A percentile compares a stretch with the other conserved stretches of the same genome.
phyloP scores from a whole-genome alignment of 257 asterid species.

The Capsicum rhomboideum region DNA sequence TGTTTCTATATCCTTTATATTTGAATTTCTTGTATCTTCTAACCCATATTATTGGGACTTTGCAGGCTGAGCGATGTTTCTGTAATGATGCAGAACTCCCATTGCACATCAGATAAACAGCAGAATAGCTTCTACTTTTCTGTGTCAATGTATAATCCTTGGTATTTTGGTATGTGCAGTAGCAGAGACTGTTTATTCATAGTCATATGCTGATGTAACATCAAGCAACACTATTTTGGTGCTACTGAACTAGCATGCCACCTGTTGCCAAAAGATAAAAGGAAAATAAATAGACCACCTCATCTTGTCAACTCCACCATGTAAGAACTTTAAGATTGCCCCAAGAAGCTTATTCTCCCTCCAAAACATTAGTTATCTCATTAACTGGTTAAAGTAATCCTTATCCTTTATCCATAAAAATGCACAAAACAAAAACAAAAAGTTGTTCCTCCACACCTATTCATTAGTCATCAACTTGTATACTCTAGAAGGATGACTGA shows the following conservation, averaged over 20 bases:
- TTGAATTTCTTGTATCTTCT: background rate
- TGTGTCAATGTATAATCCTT: background rate
- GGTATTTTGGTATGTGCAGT: background rate
- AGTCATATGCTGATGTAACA: background rate
- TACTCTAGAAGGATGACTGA: background rate
- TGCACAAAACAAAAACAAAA: background rate
- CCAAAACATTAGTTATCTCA: background rate
- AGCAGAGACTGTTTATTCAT: background rate
- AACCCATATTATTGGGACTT: background rate
- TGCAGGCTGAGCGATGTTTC: background rate
- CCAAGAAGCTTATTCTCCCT: background rate
- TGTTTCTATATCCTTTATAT: background rate
- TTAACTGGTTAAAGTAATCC: background rate
- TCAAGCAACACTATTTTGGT: background rate
- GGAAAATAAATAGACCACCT: background rate
- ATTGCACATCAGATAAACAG: background rate
- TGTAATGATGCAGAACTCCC: background rate
- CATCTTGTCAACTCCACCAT: background rate
- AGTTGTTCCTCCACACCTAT: background rate
- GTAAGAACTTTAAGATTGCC: background rate
- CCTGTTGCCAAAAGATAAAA: background rate
- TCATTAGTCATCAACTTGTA: background rate
- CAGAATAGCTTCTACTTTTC: background rate
- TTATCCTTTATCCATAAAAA: background rate
- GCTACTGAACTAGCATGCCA: background rate